A percentile compares a stretch with the other conserved stretches of the same genome.
phyloP scores from a whole-genome alignment of 257 asterid genomes.

The Thymus mandschuricus region DNA sequence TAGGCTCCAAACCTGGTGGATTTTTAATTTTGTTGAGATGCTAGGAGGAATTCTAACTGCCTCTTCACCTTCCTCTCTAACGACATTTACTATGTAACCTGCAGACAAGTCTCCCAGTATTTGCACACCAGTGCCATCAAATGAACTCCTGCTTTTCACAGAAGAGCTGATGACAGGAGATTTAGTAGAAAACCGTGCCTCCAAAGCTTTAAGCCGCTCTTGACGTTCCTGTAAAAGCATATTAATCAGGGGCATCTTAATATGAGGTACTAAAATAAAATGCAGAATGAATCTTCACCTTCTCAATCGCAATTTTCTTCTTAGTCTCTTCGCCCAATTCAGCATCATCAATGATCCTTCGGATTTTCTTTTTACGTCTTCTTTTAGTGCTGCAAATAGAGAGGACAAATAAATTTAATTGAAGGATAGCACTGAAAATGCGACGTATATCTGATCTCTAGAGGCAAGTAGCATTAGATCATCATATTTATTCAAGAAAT shows the following conservation, averaged over 20 bases:
- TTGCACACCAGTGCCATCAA: constrained; percentile 62
- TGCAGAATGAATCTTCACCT: constrained; percentile 49
- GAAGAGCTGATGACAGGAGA: constrained; percentile 56
- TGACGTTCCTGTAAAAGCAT: constrained; percentile 80
- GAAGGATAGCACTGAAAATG: constrained; percentile 14
- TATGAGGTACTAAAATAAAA: constrained; percentile 20
- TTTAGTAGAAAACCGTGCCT: constrained; percentile 70
- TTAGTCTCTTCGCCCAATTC: constrained; percentile 97
- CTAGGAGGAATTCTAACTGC: constrained; percentile 95
- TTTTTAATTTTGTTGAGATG: constrained; percentile 78
- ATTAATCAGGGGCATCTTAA: constrained; percentile 15
- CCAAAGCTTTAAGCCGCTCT: constrained; percentile 96
- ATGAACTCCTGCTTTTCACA: constrained; percentile 46
- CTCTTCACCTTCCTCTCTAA: constrained; percentile 96
- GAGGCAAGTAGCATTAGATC: not conserved
- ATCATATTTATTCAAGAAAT: constrained; percentile 1
- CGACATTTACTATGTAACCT: constrained; percentile 89
- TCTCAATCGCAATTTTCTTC: constrained; percentile 97
- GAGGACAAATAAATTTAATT: constrained; percentile 15
- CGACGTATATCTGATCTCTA: constrained; percentile 19
- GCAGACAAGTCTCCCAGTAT: constrained; percentile 76
- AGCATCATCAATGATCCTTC: constrained; percentile 95
- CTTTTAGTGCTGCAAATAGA: constrained; percentile 55
- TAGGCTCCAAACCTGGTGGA: constrained; percentile 79
- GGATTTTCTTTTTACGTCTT: constrained; percentile 83